Evolutionary conservation across 495 filamentous ascomycete genomes (phyloP).

Genomic region (Penicillium paxilli): DNA sequence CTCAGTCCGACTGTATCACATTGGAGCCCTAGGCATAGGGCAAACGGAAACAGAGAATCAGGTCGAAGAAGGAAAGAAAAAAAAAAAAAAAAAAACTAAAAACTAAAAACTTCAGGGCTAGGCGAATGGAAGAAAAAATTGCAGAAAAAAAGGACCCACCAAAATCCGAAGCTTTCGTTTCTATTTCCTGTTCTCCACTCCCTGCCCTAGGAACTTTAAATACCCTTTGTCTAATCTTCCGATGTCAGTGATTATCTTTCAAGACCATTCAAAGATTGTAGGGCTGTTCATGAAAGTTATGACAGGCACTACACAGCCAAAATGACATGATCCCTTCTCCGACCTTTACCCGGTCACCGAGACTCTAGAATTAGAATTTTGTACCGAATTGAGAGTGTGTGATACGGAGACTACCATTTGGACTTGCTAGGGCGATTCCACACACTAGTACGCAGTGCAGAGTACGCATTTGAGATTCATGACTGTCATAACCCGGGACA

Average conservation of each 20-base stretch:
- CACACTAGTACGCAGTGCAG: too few species aligned
- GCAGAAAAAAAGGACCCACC: constrained; percentile 1
- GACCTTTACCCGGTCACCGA: neutral
- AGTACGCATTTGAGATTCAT: neutral
- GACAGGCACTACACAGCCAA: too few species aligned
- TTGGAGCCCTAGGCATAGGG: neutral
- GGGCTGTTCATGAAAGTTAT: too few species aligned
- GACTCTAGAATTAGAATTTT: neutral
- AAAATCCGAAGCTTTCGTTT: neutral
- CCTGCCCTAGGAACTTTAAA: constrained; percentile 3
- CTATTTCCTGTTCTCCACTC: neutral
- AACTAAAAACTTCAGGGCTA: too few species aligned
- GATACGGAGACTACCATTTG: neutral
- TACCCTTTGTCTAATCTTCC: neutral
- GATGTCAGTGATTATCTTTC: neutral
- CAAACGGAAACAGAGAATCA: neutral
- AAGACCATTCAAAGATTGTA: neutral
- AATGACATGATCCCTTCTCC: too few species aligned
- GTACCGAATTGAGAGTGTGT: neutral
- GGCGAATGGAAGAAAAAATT: neutral
- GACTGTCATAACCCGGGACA: neutral
- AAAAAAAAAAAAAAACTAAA: neutral
- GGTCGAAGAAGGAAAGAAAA: neutral
- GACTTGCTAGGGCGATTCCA: neutral
- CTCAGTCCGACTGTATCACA: neutral